Base-by-base conservation (phyloP, 305 asterid species). In the Fraxinus baroniana region DNA sequence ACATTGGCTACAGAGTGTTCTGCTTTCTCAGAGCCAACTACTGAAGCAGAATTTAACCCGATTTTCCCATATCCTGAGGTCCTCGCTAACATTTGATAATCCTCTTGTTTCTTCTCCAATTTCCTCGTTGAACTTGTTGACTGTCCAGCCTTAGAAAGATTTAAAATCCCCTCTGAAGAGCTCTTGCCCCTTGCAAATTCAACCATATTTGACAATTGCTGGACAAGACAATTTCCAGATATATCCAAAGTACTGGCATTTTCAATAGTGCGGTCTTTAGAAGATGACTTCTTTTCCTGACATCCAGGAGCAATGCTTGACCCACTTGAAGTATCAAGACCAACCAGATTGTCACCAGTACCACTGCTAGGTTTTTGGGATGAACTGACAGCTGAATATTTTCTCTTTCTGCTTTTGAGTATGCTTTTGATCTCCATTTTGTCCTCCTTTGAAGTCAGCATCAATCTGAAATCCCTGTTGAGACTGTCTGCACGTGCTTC, bases 401-500 rank as follows among this genome's bases (percentile, higher is more conserved):
- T 22, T 62, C 17, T 62, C 32, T 62, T 22, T 22, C 32, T 62
- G 32, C 71, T 22, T 62, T 62, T 62, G 22, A 62, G 32, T 62
- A 62, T 22, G 71, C 71, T 62, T 32, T 22, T 22, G 32, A 62
- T 62, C 71, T 62, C 71, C 71, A 62, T 62, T 62, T 62, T 62
- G 71, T 22, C 71, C 71, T 20, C 71, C 71, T 62, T 62, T 62
- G 71, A 62, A 22, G 71, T 22, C 71, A 62, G 71, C 71, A 9
- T 62, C 71, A 22, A 62, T 62, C 71, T 62, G 32, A 62, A 22
- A 62, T 62, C 71, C 32, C 78, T 60, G 68, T 7, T 76, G 33
- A 66, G 28, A 32, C 52, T n/a, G 66, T 44, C 36, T 22, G 41
- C 83, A 39, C 44, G 83, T 78, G 77, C 37, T 74, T 77, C 36